A percentile compares a stretch with the other conserved stretches of the same genome.
phyloP scores from a whole-genome alignment of 1,284 basidiomycete species.

The Sporisorium iseilematis-ciliati region DNA sequence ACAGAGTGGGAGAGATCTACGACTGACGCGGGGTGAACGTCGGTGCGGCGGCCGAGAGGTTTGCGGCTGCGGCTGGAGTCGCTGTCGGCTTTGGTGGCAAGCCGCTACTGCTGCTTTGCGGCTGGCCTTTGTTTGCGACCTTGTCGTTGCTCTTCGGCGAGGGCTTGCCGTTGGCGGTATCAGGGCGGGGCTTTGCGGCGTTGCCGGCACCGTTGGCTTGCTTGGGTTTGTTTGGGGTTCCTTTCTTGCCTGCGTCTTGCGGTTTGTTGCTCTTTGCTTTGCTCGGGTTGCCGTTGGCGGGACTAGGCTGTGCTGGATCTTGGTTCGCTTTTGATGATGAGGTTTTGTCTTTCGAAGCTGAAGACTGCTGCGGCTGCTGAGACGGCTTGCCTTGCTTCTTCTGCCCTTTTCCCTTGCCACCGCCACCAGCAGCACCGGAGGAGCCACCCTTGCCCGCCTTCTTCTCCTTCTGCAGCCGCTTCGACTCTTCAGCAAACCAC shows the following conservation, averaged over 20 bases:
- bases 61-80: conserved; percentile 8
- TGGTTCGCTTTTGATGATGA: conserved; percentile 8
- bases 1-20: not conserved
- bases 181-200: conserved; percentile 2
- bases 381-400: conserved; percentile 26
- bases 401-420: conserved; percentile 27
- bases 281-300: conserved; percentile 7
- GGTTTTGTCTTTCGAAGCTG: conserved; percentile 1
- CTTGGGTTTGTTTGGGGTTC: conserved; percentile 8
- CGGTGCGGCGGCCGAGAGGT: conserved; percentile 34
- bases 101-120: not conserved
- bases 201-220: conserved; percentile 17
- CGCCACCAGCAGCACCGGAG: conserved; percentile 4
- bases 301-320: not conserved
- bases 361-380: conserved; percentile 18
- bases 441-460: conserved; percentile 17
- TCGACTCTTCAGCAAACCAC: conserved; percentile 68
- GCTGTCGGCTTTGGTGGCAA: conserved; percentile 22
- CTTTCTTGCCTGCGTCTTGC: conserved; percentile 25
- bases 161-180: conserved; percentile 5
- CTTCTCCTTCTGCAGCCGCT: conserved; percentile 53
- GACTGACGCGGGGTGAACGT: conserved; percentile 29
- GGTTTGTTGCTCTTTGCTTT: conserved; percentile 22
- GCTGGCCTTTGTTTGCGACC: conserved; percentile 2
- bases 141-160: conserved; percentile 16